These are phyloP conservation scores for Acacia pycnantha DNA, from an alignment of 331 rosid species.

Conservation along the genomic window DNA sequence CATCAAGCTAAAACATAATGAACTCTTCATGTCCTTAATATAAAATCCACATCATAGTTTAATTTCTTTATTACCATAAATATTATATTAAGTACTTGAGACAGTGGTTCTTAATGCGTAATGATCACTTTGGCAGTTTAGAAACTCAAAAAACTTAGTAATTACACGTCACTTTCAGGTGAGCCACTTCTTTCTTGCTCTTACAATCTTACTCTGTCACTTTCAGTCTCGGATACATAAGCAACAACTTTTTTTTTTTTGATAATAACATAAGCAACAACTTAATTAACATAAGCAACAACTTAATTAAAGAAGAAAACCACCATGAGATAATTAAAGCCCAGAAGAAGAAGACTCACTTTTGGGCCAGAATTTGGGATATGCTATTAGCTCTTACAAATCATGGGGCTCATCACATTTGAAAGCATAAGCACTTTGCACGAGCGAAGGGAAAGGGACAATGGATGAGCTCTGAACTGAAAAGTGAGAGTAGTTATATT, in stretches of 20 bases:
- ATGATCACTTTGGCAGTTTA: slow-evolving; percentile 4
- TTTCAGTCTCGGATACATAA: neutral
- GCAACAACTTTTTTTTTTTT: neutral
- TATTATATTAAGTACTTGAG: too few species aligned
- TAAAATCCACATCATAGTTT: too few species aligned
- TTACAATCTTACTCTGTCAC: neutral
- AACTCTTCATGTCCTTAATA: too few species aligned
- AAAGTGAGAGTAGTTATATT: neutral
- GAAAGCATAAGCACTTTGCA: neutral
- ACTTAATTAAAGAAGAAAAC: neutral
- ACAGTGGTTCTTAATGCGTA: neutral
- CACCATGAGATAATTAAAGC: neutral
- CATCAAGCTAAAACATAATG: neutral
- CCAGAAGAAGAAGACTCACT: neutral
- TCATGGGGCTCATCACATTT: too few species aligned
- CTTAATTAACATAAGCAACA: neutral
- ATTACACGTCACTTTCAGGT: neutral
- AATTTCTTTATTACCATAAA: too few species aligned
- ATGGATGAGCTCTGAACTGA: neutral
- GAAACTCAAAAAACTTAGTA: too few species aligned
- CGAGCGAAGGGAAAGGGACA: neutral
- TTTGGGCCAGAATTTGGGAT: neutral
- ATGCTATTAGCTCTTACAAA: neutral
- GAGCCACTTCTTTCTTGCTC: neutral
- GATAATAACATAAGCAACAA: neutral